Evolutionary conservation across 106 monocot species (phyloP), one percentile per base, ranked within the genome.

Genomic region (Dioscorea alata): DNA sequence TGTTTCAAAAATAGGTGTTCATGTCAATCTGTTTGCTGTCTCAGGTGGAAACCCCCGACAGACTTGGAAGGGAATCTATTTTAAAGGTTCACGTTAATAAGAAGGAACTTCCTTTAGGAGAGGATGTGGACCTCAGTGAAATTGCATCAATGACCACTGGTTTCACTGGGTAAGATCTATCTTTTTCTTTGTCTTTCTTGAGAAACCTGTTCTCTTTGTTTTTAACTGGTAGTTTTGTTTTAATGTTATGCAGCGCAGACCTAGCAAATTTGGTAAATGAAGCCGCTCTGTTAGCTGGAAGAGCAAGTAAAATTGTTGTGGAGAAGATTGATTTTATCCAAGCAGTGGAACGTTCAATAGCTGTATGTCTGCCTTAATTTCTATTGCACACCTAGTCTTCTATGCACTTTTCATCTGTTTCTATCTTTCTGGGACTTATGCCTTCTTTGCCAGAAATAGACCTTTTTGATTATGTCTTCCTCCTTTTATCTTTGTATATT

Each of bases 181-280:
- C 13, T 53, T 49, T 0, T 28, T 16, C 63, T 54, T 35, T 18
- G 35, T 14, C 50, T 33, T 23, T 69, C 20, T 6, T 56, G 13
- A 48, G 14, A 32, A 68, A 63, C 72, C 31, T 57, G 25, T 71
- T 63, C 71, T 63, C 32, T 14, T 33, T 70, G 28, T 48, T 32
- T 78, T 75, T 79, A 67, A 75, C 33, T 51, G 18, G 53, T 67
- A 62, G 32, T 9, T n/a, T 79, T 69, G 34, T 15, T 79, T 74
- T 61, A 62, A 72, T 50, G 25, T 63, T 74, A 22, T 91, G 74
- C 97, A 99, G 97, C 70, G 97, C 97, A 83, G 97, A 99, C 80
- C 74, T 99, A 61, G 97, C 92, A 73, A 99, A 99, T 85, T 76
- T 99, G 74, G 97, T 99, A 65, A 99, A 99, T 81, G 97, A 99